Base-by-base conservation (phyloP, 2,329 filamentous ascomycete genomes). In the Pseudomassariella vexata region DNA sequence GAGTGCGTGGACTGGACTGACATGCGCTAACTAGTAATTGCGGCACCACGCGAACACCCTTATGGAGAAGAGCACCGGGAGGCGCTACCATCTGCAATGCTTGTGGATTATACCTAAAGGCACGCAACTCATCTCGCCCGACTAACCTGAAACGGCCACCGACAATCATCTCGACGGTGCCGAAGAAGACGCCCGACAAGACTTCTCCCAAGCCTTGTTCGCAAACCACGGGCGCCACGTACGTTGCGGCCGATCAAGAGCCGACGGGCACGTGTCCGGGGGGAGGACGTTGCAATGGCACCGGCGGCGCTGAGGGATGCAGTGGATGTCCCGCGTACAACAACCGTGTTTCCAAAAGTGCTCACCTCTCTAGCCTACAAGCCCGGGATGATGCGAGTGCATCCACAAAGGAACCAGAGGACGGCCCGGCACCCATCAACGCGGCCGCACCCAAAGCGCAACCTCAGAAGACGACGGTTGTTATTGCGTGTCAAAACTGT, bases 21-120 rank as follows among this genome's bases (percentile, higher is more conserved):
- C 34, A 24, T 12, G 15, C 20, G 34, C 32, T 29, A 20, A n/a
- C n/a, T 40, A 98, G 92, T 56, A 98, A 98, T 60, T 98, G 92
- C 56, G 83, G 82, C 36, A 96, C 92, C 11, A 95, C 88, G 32
- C 81, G 84, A 56, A 98, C 92, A 28, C 92, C 92, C 16, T 64
- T 98, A 22, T 98, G 92, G 92, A 79, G 92, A 54, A 78, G 92
- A 51, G 95, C 90, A 11, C 90, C 90, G 0, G 81, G 89, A 49
- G 92, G 92, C 19, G 84, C 87, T 34, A 95, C 88, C 18, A 96
- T 98, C 38, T 98, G 92, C 64, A 98, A 98, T 61, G 92, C 92
- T 5, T 98, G 92, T 53, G 92, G 92, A 24, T 71, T 98, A 11
- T 98, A 98, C 57, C 70, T 86, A 41, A 96, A 96, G 59, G 89